These are phyloP conservation scores for Pulveroboletus ravenelii DNA, from an alignment of 768 basidiomycete species.

Conservation along the genomic window DNA sequence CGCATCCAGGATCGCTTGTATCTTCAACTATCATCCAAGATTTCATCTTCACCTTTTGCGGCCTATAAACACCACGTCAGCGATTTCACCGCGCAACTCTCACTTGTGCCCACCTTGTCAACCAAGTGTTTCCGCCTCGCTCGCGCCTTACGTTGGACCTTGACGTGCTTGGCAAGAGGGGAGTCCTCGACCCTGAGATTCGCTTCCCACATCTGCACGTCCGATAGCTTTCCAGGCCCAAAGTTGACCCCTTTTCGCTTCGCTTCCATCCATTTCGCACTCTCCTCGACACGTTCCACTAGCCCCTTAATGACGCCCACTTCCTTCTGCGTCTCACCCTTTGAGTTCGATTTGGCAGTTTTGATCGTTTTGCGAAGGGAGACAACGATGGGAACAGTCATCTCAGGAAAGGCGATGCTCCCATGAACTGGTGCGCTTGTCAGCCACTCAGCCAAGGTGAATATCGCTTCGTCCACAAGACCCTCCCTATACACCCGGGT, in stretches of 20 bases:
- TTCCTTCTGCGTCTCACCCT: slow-evolving; percentile 46
- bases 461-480: slow-evolving; percentile 75
- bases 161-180: slow-evolving; percentile 78
- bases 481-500: slow-evolving; percentile 84
- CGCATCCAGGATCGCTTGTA: background rate
- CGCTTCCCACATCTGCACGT: slow-evolving; percentile 73
- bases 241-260: slow-evolving; percentile 68
- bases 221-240: slow-evolving; percentile 62
- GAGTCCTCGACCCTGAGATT: slow-evolving; percentile 57
- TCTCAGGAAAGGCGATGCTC: slow-evolving; percentile 92
- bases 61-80: slow-evolving; percentile 44
- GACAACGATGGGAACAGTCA: slow-evolving; percentile 73
- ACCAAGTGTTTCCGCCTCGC: slow-evolving; percentile 66
- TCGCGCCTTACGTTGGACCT: slow-evolving; percentile 74
- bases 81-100: background rate
- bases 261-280: slow-evolving; percentile 70
- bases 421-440: slow-evolving; percentile 65
- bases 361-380: slow-evolving; percentile 74
- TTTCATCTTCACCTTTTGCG: slow-evolving; percentile 64
- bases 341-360: slow-evolving; percentile 39
- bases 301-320: slow-evolving; percentile 63
- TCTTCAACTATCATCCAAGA: slow-evolving; percentile 45
- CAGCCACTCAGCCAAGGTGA: slow-evolving; percentile 79
- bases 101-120: slow-evolving; percentile 55
- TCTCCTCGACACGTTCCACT: slow-evolving; percentile 85